phyloP scores from a whole-genome alignment of 805 yeast genomes.

The Lachancea lanzarotensis region DNA sequence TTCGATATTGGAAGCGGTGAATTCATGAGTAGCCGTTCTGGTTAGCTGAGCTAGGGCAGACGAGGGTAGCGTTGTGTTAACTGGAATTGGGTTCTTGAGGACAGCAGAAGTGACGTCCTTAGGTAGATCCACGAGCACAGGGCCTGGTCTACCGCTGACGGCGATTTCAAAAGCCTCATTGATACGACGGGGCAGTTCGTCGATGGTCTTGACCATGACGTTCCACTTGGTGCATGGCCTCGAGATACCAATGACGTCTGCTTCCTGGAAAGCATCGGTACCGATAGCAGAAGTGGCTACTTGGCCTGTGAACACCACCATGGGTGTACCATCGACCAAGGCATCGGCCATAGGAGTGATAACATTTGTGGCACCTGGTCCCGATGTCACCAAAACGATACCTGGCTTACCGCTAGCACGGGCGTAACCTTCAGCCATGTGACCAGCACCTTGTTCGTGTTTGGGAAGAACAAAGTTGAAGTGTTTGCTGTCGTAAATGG shows the following conservation, averaged over 20 bases:
- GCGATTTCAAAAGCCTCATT: constrained; percentile 98
- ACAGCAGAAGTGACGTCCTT: constrained; percentile 96
- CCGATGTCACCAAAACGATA: constrained; percentile 96
- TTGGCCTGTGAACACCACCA: constrained; percentile 96
- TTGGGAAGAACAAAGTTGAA: constrained; percentile 89
- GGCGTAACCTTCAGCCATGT: constrained; percentile 99
- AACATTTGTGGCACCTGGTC: constrained; percentile 98
- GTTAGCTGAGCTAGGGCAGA: constrained; percentile 65
- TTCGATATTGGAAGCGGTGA: constrained; percentile 64
- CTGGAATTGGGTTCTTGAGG: constrained; percentile 79
- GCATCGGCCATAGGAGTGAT: constrained; percentile 99
- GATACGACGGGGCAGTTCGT: constrained; percentile 90
- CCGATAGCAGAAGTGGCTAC: constrained; percentile 95
- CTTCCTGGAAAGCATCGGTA: constrained; percentile 98
- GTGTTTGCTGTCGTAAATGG: constrained; percentile 83
- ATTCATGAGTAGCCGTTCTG: constrained; percentile 60
- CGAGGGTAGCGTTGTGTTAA: constrained; percentile 66
- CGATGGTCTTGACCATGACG: constrained; percentile 93
- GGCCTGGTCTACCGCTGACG: constrained; percentile 94
- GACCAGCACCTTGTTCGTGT: constrained; percentile 99
- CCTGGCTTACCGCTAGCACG: constrained; percentile 94
- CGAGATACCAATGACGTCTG: constrained; percentile 94
- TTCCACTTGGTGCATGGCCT: constrained; percentile 99
- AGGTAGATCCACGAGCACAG: constrained; percentile 94
- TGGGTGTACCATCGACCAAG: constrained; percentile 91